These are phyloP conservation scores for Lepiota subincarnata DNA, from an alignment of 768 basidiomycete genomes.

Conservation along the genomic window DNA sequence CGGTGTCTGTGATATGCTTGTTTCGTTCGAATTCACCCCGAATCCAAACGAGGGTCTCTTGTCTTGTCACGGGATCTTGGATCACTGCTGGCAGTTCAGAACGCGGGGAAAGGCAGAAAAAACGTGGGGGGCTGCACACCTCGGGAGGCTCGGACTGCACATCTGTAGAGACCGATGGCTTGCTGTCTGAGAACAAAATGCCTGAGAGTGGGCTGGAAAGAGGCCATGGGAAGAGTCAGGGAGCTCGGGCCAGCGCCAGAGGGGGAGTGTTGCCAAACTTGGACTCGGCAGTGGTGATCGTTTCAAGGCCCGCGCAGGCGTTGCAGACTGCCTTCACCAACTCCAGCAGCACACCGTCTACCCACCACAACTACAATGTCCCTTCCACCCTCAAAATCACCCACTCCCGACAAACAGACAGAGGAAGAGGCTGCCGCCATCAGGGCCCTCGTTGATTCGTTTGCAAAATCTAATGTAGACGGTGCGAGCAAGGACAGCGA, in stretches of 20 bases:
- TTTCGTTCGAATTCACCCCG: conserved; percentile 68
- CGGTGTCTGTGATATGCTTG: conserved; percentile 51
- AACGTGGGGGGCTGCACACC: conserved; percentile 33
- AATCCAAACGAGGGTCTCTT: conserved; percentile 70
- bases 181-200: conserved; percentile 71
- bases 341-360: conserved; percentile 16
- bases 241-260: conserved; percentile 10
- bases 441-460: conserved; percentile 19
- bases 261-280: conserved; percentile 14
- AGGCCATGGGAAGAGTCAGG: conserved; percentile 16
- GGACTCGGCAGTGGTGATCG: conserved; percentile 24
- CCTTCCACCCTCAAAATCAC: conserved; percentile 15
- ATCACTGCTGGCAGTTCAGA: conserved; percentile 41
- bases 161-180: conserved; percentile 60
- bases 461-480: conserved; percentile 12
- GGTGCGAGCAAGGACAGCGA: background rate
- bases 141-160: conserved; percentile 64
- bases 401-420: conserved; percentile 8
- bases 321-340: conserved; percentile 17
- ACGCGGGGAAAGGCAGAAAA: conserved; percentile 7
- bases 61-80: conserved; percentile 53
- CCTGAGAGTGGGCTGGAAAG: conserved; percentile 47
- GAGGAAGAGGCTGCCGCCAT: conserved; percentile 13
- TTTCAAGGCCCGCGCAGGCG: conserved; percentile 37
- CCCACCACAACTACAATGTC: conserved; percentile 18